These are phyloP conservation scores for Carallia brachiata DNA, from an alignment of 345 rosid species.

Conservation along the genomic window DNA sequence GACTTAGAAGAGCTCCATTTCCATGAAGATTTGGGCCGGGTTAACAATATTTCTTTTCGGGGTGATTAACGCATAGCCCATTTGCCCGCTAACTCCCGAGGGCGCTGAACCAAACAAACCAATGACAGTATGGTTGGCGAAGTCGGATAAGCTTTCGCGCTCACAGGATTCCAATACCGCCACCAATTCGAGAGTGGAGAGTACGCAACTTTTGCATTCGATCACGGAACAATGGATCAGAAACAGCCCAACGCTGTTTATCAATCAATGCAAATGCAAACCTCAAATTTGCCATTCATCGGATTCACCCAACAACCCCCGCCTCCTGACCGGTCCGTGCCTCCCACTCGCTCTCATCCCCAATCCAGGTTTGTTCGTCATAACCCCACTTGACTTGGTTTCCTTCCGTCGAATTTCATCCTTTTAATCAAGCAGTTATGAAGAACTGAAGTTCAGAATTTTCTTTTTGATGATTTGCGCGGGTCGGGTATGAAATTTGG, in stretches of 20 bases:
- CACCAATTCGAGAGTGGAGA: background rate
- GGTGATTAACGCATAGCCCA: no score
- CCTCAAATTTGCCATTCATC: constrained; percentile 21
- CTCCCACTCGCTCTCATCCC: constrained; percentile 21
- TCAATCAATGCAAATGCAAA: constrained; percentile 22
- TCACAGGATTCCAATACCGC: background rate
- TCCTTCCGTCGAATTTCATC: background rate
- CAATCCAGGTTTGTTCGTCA: constrained; percentile 20
- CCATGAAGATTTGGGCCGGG: no score
- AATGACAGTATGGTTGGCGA: no score
- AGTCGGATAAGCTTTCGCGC: background rate
- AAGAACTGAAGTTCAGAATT: no score
- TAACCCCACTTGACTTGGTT: background rate
- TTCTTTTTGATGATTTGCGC: no score
- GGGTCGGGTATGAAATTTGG: no score
- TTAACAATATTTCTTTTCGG: no score
- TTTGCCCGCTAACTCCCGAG: no score
- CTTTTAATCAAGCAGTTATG: no score
- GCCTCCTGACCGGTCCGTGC: constrained; percentile 19
- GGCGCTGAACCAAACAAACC: no score
- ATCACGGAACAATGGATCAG: background rate
- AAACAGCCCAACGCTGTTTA: constrained; percentile 13
- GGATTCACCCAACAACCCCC: constrained; percentile 34
- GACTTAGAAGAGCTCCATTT: no score
- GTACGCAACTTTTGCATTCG: background rate